Conservation (phyloP, 2,329 filamentous ascomycete species). For the Botrytis pseudocinerea region DNA sequence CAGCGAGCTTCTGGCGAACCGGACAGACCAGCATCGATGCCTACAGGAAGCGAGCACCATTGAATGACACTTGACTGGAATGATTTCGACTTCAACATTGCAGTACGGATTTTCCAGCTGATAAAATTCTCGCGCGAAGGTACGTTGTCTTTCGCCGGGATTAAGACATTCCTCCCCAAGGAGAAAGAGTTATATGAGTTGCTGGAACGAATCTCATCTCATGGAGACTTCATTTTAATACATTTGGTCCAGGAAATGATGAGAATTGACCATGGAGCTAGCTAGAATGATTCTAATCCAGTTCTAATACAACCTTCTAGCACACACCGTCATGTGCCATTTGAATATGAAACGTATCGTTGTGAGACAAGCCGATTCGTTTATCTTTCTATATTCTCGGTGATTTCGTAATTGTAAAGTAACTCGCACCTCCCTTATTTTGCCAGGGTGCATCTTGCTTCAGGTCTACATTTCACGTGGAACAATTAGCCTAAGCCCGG, state of each 20-base stretch:
- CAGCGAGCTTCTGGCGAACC: background rate
- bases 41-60: background rate
- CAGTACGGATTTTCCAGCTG: background rate
- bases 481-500: background rate
- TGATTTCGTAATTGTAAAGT: too few species aligned
- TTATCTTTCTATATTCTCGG: background rate
- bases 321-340: background rate
- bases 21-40: background rate
- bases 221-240: background rate
- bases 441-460: background rate
- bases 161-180: background rate
- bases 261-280: background rate
- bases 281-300: background rate
- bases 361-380: background rate
- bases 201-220: background rate
- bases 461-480: background rate
- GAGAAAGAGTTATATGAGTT: background rate
- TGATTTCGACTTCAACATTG: background rate
- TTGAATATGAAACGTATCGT: background rate
- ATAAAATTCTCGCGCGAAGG: background rate
- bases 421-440: background rate
- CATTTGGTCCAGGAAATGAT: background rate
- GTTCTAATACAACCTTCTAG: background rate
- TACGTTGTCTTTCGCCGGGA: background rate
- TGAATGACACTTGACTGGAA: too few species aligned